Evolutionary conservation across 352 stramenopile genomes (phyloP), one percentile per base, ranked within the genome.

Genomic region (Phytophthora hybrid): DNA sequence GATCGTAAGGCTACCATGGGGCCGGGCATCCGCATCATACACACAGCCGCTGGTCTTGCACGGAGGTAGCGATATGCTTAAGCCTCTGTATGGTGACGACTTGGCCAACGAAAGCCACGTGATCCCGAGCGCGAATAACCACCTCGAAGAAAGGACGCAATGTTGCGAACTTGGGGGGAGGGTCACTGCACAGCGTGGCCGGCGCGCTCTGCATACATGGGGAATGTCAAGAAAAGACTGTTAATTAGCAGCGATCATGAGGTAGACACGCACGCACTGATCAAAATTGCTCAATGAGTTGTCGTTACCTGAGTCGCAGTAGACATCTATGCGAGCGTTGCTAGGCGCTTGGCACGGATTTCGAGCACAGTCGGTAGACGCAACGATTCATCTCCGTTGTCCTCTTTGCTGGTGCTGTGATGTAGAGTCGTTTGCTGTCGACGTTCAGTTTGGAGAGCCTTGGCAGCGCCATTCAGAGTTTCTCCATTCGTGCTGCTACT

Each of bases 341-440:
- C 73, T 57, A 85, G 46, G 11, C 81, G 77, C 52, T 65, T 76
- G 39, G 81, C 81, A 19, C 79, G 81, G 44, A 88, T 53, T 63
- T 84, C 81, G 8, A 88, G 71, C 3, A 88, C 77, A 41, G 57
- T 81, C 3, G 77, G 81, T 32, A 79, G 39, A 10, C 37, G 71
- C 32, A 76, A 60, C 26, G 55, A 47, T 4, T 54, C 62, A 39
- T 70, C 51, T 6, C 66, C 51, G 13, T 73, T 47, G 46, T 66
- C 44, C 1, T 59, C 34, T 23, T 57, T 73, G 19, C 14, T 34
- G 57, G 5, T 19, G 31, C 1, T 37, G 26, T 32, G 31, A 53
- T 53, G 7, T 41, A 26, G 1, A 44, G 19, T 6, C 46, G 34
- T 34, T 54, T 76, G 57, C 49, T 69, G 59, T 32, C 54, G 52